Evolutionary conservation across 2,329 filamentous ascomycete species (phyloP), one percentile per base, ranked within the genome.

Genomic region (Arthrobotrys conoides): DNA sequence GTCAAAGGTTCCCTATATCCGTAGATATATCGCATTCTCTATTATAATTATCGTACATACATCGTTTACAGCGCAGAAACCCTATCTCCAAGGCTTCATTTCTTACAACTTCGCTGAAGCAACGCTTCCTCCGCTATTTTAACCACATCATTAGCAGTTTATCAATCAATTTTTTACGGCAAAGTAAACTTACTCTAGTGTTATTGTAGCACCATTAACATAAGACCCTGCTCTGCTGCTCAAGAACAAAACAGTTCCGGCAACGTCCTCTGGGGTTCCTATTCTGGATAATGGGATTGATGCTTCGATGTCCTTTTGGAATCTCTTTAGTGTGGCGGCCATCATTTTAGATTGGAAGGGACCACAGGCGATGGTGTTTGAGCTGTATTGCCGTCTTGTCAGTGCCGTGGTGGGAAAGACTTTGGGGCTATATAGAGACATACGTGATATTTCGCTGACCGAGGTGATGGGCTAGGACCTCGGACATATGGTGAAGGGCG

Each of bases 281-380:
- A 93, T 91, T 36, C 92, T 85, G 0, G 89, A 88, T 80, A 93
- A 82, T 9, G 92, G 92, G 76, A 91, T 90, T 2, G 89, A 87
- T 0, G 84, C 85, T 72, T 87, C 86, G 80, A 92, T 90, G 5
- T 83, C 83, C 3, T 89, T 88, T 59, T 87, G 86, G 73, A 87
- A 87, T 36, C 90, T 86, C 71, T 88, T 85, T 81, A 91, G 87
- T 84, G 91, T 92, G 0, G 89, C 87, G 46, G 90, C 91, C 91
- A 92, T 93, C 88, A 92, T 91, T 82, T 90, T 91, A 18, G 90
- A 91, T 80, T 90, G 87, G 78, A 91, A 92, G 2, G 91, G 91
- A 2, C 91, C 91, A 78, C 91, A 93, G 5, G 91, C 91, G 71
- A 93, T 84, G 2, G 90, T 89, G 83, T 93, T 93, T 80, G 87